Evolutionary conservation across 371 early-diverging fungal genomes (phyloP).

Genomic region (Mortierella sp.): DNA sequence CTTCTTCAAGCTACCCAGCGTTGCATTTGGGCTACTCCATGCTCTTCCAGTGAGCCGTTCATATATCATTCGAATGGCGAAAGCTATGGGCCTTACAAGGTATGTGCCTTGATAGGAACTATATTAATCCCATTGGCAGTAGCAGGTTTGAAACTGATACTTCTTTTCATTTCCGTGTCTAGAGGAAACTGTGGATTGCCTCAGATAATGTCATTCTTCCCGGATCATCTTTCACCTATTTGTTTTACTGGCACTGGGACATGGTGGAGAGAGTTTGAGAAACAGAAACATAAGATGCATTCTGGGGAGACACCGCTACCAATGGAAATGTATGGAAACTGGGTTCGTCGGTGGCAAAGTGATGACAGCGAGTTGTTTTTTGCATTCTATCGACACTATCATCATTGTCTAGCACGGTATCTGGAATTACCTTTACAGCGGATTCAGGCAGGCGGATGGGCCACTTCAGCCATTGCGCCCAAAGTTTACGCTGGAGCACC

Average conservation of each 20-base stretch:
- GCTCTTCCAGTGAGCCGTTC: constrained; percentile 57
- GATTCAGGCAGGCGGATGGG: constrained; percentile 43
- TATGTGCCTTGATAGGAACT: constrained; percentile 10
- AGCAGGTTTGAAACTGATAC: not conserved
- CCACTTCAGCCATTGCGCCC: constrained; percentile 47
- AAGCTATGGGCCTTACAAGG: constrained; percentile 55
- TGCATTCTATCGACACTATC: constrained; percentile 70
- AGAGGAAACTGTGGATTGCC: constrained; percentile 49
- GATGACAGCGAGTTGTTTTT: constrained; percentile 72
- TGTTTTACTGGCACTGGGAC: constrained; percentile 50
- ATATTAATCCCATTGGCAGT: not conserved
- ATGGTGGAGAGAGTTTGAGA: constrained; percentile 58
- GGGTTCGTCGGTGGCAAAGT: constrained; percentile 68
- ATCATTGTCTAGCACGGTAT: constrained; percentile 58
- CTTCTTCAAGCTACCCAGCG: constrained; percentile 68
- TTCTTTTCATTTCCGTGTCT: not conserved
- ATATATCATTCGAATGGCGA: constrained; percentile 57
- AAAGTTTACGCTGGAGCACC: constrained; percentile 62
- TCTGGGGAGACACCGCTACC: constrained; percentile 52
- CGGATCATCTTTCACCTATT: constrained; percentile 49
- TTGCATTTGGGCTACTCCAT: constrained; percentile 61
- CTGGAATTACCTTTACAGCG: constrained; percentile 40
- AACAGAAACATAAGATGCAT: constrained; percentile 46
- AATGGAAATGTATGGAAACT: constrained; percentile 62
- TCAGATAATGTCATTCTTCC: constrained; percentile 51